These are phyloP conservation scores for Grifola frondosa DNA, from an alignment of 1,284 basidiomycete species.

Conservation along the genomic window DNA sequence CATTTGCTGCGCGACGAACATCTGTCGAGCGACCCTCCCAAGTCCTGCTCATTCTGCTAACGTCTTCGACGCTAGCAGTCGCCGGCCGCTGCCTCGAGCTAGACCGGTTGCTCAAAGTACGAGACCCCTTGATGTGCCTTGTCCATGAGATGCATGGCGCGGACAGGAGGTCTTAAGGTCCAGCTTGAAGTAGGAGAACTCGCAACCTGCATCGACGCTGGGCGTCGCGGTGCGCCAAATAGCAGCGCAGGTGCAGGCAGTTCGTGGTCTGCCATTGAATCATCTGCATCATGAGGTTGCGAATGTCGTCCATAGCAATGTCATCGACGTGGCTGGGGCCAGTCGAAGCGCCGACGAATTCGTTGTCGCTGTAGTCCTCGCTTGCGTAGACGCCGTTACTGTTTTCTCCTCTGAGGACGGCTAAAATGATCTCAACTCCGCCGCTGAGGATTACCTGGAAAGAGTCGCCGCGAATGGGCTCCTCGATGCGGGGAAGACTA, in stretches of 20 bases:
- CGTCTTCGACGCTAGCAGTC: conserved; percentile 34
- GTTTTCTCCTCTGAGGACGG: conserved; percentile 51
- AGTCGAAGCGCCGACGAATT: conserved; percentile 9
- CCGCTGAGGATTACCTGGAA: conserved; percentile 65
- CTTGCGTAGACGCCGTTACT: conserved; percentile 39
- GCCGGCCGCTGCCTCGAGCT: conserved; percentile 28
- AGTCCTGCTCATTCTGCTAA: too few species aligned
- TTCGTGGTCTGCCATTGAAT: conserved; percentile 13
- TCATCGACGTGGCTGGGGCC: conserved; percentile 9
- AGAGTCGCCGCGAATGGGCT: conserved; percentile 61
- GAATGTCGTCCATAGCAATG: conserved; percentile 19
- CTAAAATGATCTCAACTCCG: conserved; percentile 61
- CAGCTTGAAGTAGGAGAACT: conserved; percentile 19
- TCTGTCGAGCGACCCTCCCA: conserved; percentile 14
- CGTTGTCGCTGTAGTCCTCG: conserved; percentile 30
- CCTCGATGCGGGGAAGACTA: conserved; percentile 63
- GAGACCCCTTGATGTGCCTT: conserved; percentile 17
- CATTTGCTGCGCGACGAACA: conserved; percentile 7
- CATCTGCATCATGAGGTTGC: conserved; percentile 17
- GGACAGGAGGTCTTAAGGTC: conserved; percentile 23
- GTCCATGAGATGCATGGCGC: conserved; percentile 46
- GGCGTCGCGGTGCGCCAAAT: conserved; percentile 31
- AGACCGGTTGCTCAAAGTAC: conserved; percentile 24
- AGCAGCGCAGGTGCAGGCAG: conserved; percentile 29
- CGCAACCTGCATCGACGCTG: conserved; percentile 46